A percentile compares a stretch with the other conserved stretches of the same genome.
phyloP scores from a whole-genome alignment of 208 protist species.

The Naegleria fowleri region DNA sequence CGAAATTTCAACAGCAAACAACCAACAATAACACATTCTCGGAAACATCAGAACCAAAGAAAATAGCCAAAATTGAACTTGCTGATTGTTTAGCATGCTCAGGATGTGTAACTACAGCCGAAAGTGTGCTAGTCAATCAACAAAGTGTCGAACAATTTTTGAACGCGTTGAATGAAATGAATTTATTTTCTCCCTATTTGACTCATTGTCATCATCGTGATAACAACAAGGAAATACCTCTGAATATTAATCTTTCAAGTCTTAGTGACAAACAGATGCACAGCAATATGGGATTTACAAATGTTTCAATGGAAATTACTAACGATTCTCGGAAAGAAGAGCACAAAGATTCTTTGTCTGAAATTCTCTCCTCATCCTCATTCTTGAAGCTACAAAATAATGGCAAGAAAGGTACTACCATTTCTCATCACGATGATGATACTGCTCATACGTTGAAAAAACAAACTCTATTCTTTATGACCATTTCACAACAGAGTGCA shows the following conservation, averaged over 20 bases:
- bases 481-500: slow-evolving; percentile 78
- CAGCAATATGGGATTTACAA: not conserved
- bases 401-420: no score
- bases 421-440: no score
- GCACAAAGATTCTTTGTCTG: no score
- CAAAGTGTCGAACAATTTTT: slow-evolving; percentile 62
- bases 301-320: no score
- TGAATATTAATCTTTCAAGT: no score
- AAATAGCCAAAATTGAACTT: not conserved
- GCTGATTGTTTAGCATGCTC: slow-evolving; percentile 69
- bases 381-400: no score
- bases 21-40: not conserved
- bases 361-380: no score
- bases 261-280: not conserved
- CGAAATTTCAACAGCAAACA: not conserved
- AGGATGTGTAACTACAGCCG: slow-evolving; percentile 95
- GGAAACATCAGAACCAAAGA: not conserved
- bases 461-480: slow-evolving; percentile 53
- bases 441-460: no score
- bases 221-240: slow-evolving; percentile 52
- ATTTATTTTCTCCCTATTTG: not conserved
- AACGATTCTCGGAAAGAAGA: no score
- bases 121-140: slow-evolving; percentile 83
- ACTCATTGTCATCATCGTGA: slow-evolving; percentile 51
- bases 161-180: slow-evolving; percentile 33